Conservation (phyloP, 2,329 filamentous ascomycete genomes). For the Microdochium trichocladiopsis region DNA sequence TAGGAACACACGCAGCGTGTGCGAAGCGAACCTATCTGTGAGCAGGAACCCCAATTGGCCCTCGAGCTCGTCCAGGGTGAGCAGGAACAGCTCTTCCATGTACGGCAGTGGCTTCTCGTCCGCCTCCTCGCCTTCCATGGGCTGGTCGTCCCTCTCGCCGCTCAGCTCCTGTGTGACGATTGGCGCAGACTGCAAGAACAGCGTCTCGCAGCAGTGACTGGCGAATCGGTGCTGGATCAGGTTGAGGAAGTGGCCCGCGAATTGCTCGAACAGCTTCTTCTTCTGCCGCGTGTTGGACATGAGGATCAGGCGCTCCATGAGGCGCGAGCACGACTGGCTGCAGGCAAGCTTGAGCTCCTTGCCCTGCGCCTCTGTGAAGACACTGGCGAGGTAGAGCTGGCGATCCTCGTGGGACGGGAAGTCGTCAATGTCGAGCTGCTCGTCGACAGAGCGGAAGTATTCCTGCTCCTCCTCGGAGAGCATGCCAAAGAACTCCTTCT, state of each 20-base stretch:
- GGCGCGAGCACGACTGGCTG: slow-evolving; percentile 87
- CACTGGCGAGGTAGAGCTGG: slow-evolving; percentile 66
- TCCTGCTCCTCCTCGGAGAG: slow-evolving; percentile 90
- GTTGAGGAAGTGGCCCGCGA: slow-evolving; percentile 79
- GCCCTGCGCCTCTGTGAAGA: slow-evolving; percentile 78
- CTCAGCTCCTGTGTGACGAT: slow-evolving; percentile 68
- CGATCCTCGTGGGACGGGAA: slow-evolving; percentile 73
- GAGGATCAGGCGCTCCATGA: slow-evolving; percentile 87
- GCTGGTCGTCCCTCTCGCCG: slow-evolving; percentile 35
- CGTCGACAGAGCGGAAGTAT: slow-evolving; percentile 86
- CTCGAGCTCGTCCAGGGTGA: slow-evolving; percentile 81
- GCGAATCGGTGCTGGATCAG: slow-evolving; percentile 94
- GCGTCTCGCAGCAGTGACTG: slow-evolving; percentile 91
- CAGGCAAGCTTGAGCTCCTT: slow-evolving; percentile 96
- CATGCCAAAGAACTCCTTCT: slow-evolving; percentile 84
- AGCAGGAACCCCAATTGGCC: slow-evolving; percentile 75
- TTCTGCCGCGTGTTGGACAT: slow-evolving; percentile 73
- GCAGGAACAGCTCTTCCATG: slow-evolving; percentile 81
- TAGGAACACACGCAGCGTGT: slow-evolving; percentile 79
- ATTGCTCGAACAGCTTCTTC: slow-evolving; percentile 79
- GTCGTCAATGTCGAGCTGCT: slow-evolving; percentile 82
- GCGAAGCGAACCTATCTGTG: slow-evolving; percentile 84
- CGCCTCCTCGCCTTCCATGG: slow-evolving; percentile 31
- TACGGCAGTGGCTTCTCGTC: slow-evolving; percentile 45
- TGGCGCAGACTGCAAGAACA: slow-evolving; percentile 79